Conservation (phyloP, 768 basidiomycete genomes). For the Tulasnella sp. region DNA sequence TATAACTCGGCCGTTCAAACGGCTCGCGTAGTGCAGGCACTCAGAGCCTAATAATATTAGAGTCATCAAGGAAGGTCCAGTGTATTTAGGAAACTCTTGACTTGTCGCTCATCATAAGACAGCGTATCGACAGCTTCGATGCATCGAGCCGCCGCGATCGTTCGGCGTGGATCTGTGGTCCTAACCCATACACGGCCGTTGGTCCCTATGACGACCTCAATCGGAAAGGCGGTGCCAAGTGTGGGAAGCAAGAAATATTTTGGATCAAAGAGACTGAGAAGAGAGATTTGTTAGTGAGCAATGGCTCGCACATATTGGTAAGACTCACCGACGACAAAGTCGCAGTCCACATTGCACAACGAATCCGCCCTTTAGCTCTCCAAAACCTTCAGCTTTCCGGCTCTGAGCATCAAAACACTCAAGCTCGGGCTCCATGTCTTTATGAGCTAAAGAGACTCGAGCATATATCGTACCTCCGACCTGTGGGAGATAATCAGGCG, state of each 20-base stretch:
- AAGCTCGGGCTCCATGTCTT: slow-evolving; percentile 96
- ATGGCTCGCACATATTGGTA: background rate
- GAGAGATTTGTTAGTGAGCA: slow-evolving; percentile 2
- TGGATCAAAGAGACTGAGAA: slow-evolving; percentile 59
- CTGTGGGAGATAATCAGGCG: slow-evolving; percentile 33
- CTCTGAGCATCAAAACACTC: slow-evolving; percentile 94
- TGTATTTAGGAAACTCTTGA: slow-evolving; percentile 6
- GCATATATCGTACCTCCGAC: slow-evolving; percentile 87
- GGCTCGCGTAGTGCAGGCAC: too few species aligned
- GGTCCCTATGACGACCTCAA: slow-evolving; percentile 80
- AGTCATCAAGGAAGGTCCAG: background rate
- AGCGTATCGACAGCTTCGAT: slow-evolving; percentile 65
- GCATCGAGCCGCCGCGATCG: slow-evolving; percentile 63
- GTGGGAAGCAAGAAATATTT: slow-evolving; percentile 72
- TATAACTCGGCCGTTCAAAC: too few species aligned
- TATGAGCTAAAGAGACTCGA: slow-evolving; percentile 83
- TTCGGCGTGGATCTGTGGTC: slow-evolving; percentile 58
- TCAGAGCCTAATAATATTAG: too few species aligned
- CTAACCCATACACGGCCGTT: slow-evolving; percentile 91
- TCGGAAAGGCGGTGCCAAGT: slow-evolving; percentile 68
- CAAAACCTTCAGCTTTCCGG: slow-evolving; percentile 84
- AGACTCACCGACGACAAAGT: slow-evolving; percentile 71
- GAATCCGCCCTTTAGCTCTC: slow-evolving; percentile 85
- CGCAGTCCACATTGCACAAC: slow-evolving; percentile 69
- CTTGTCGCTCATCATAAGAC: slow-evolving; percentile 4